These are phyloP conservation scores for Coemansia asiatica DNA, from an alignment of 192 early-diverging fungal species.

Conservation along the genomic window DNA sequence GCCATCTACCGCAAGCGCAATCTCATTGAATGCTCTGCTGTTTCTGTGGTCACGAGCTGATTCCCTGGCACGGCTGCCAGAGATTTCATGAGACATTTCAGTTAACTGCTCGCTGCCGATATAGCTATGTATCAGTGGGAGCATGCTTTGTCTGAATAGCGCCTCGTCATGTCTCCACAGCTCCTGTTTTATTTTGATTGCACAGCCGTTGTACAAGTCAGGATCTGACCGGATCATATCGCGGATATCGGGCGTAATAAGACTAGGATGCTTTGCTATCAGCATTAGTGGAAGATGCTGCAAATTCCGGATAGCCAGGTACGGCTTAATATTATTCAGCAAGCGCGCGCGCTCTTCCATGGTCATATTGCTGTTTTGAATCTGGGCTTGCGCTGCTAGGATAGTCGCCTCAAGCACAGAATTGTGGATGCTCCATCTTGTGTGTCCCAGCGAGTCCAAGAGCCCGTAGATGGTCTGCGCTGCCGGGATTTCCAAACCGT, in stretches of 20 bases:
- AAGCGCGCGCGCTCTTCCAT: constrained; percentile 25
- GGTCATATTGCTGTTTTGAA: constrained; percentile 24
- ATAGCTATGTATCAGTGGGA: constrained; percentile 31
- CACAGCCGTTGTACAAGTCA: constrained; percentile 31
- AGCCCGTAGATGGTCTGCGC: constrained; percentile 34
- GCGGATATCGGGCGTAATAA: constrained; percentile 32
- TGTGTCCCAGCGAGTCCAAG: constrained; percentile 37
- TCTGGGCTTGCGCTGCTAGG: constrained; percentile 21
- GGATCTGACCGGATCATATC: constrained; percentile 16
- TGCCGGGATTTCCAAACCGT: constrained; percentile 37
- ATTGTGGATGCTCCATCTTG: constrained; percentile 27
- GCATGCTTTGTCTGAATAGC: constrained; percentile 35
- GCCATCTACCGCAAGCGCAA: constrained; percentile 26
- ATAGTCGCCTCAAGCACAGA: constrained; percentile 26
- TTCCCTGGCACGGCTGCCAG: not conserved
- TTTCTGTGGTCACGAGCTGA: constrained; percentile 14
- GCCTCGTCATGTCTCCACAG: constrained; percentile 32
- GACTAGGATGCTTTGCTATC: constrained; percentile 23
- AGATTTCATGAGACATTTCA: constrained; percentile 38
- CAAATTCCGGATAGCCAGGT: constrained; percentile 24
- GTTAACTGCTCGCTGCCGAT: constrained; percentile 6
- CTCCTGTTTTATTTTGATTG: constrained; percentile 28
- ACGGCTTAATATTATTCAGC: constrained; percentile 23
- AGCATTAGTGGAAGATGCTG: constrained; percentile 43
- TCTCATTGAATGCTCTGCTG: constrained; percentile 17